These are phyloP conservation scores for Mycena metata DNA, from an alignment of 768 basidiomycete genomes.

Conservation along the genomic window DNA sequence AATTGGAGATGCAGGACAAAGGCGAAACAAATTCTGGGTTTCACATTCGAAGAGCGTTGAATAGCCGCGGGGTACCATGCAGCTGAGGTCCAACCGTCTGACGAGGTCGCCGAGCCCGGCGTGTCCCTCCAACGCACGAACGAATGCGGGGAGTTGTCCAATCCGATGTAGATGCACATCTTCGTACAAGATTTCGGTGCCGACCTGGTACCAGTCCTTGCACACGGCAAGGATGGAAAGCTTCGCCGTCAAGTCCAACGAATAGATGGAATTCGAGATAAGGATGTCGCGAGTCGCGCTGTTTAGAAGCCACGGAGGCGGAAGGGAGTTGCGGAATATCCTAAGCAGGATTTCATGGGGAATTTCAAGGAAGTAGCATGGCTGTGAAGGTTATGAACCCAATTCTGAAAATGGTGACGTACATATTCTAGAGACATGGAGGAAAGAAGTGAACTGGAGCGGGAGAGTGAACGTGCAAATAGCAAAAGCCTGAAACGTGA, in stretches of 20 bases:
- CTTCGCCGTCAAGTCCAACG: slow-evolving; percentile 39
- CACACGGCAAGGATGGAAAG: slow-evolving; percentile 42
- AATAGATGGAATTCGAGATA: slow-evolving; percentile 41
- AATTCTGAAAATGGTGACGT: too few relatives aligned
- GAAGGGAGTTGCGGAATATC: slow-evolving; percentile 43
- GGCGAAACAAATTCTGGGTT: neutral
- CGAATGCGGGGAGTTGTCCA: slow-evolving; percentile 40
- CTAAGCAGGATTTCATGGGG: slow-evolving; percentile 44
- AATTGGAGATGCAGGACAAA: slow-evolving; percentile 9
- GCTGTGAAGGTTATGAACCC: neutral
- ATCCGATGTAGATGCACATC: slow-evolving; percentile 41
- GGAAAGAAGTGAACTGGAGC: too few relatives aligned
- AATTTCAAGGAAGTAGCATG: neutral
- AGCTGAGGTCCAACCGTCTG: slow-evolving; percentile 29
- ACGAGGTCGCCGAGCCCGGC: slow-evolving; percentile 27
- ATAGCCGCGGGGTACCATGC: slow-evolving; percentile 32
- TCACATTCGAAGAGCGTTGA: slow-evolving; percentile 22
- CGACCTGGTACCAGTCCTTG: slow-evolving; percentile 42
- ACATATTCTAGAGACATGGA: too few relatives aligned
- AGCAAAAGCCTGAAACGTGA: too few relatives aligned
- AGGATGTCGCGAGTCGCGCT: slow-evolving; percentile 18
- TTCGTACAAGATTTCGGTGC: slow-evolving; percentile 43
- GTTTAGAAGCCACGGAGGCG: slow-evolving; percentile 42
- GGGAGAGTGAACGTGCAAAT: too few relatives aligned
- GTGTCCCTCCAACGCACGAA: slow-evolving; percentile 38